Evolutionary conservation across 305 asterid species (phyloP), one percentile per base, ranked within the genome.

Genomic region (Plantago coronopus): DNA sequence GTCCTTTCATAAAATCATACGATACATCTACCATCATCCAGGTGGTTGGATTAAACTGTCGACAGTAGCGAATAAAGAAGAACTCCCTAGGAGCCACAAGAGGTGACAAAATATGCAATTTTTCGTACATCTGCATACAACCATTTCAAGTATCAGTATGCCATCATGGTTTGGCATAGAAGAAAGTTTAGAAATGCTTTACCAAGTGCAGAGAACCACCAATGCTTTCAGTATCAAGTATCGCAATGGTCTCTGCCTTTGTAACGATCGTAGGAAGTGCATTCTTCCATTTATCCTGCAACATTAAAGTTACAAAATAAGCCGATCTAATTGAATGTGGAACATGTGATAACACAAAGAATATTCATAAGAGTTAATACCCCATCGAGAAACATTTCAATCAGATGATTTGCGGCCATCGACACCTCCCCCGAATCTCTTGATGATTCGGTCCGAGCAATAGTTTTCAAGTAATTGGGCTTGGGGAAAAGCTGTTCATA

Each of bases 31-130:
- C 84, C 70, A 89, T 70, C 46, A 74, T 45, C 95, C 95, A 90
- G 46, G 77, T 75, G 60, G 37, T 75, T 43, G 74, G 17, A 55
- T 73, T 77, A 31, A 90, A 62, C 73, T 81, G 86, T 46, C 73
- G 63, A 63, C 76, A 75, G 48, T 79, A 81, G 31, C 93, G 93
- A 61, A 87, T 69, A 68, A 87, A 77, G 44, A 67, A 53, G 74
- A 78, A 83, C 2, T 90, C 93, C 60, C 97, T 75, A 16, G 93
- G 83, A 13, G 81, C 88, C 72, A 87, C 90, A 7, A 87, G 82
- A 18, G 93, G 96, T 16, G 96, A 87, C 34, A 87, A 25, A 62
- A 80, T 55, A 65, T 87, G 96, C 64, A 79, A 53, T 29, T 87
- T 81, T 46, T 78, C 79, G 47, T 80, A 76, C 86, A 90, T 85